These are phyloP conservation scores for Blastobotrys indianensis DNA, from an alignment of 1,139 yeast genomes.

Conservation along the genomic window DNA sequence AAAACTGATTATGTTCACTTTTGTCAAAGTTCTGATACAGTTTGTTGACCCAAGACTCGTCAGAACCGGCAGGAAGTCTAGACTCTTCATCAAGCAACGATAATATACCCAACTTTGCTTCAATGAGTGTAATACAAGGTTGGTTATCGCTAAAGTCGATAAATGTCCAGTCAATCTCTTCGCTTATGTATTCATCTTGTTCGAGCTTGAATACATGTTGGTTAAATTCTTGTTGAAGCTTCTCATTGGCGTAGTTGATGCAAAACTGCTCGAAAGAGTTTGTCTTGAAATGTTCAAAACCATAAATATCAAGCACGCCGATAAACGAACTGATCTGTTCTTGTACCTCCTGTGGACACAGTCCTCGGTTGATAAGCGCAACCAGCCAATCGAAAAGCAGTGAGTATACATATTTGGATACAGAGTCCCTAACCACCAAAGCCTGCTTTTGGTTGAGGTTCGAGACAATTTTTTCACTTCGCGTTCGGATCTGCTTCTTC, in stretches of 20 bases:
- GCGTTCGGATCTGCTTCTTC: constrained; percentile 87
- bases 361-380: constrained; percentile 68
- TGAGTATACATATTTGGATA: constrained; percentile 88
- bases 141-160: constrained; percentile 96
- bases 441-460: constrained; percentile 84
- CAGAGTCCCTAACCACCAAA: constrained; percentile 88
- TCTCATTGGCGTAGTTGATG: constrained; percentile 95
- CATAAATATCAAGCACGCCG: constrained; percentile 96
- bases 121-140: constrained; percentile 93
- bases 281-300: constrained; percentile 91
- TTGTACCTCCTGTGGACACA: constrained; percentile 62
- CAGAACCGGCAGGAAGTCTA: constrained; percentile 89
- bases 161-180: constrained; percentile 94
- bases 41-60: constrained; percentile 87
- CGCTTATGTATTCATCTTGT: constrained; percentile 89
- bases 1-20: constrained; percentile 70
- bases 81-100: constrained; percentile 93
- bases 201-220: constrained; percentile 96
- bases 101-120: constrained; percentile 80
- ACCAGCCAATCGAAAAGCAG: constrained; percentile 96
- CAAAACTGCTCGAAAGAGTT: constrained; percentile 97
- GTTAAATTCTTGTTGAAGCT: constrained; percentile 93
- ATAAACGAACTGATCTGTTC: constrained; percentile 64
- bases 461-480: constrained; percentile 86
- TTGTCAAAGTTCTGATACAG: constrained; percentile 81